Evolutionary conservation across 2,329 filamentous ascomycete genomes (phyloP).

Genomic region (Ascochyta koolunga): DNA sequence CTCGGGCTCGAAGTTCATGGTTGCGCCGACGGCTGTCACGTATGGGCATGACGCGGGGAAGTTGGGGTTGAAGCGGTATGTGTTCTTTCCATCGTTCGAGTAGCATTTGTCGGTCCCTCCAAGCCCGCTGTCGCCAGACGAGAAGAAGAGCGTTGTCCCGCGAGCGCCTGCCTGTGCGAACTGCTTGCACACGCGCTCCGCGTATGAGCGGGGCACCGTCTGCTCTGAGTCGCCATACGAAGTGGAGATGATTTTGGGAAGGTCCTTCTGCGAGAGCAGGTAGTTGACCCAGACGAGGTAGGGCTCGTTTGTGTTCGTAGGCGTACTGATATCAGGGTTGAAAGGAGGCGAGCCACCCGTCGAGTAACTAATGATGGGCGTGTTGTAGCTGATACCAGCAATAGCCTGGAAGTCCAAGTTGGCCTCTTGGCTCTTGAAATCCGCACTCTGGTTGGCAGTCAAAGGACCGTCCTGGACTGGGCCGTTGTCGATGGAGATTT

Average conservation of each 20-base stretch:
- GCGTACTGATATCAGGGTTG: slow-evolving; percentile 54
- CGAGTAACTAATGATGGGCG: slow-evolving; percentile 63
- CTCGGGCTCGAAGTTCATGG: slow-evolving; percentile 61
- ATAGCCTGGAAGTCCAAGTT: slow-evolving; percentile 70
- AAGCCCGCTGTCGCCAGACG: slow-evolving; percentile 67
- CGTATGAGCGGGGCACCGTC: slow-evolving; percentile 65
- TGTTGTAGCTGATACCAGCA: slow-evolving; percentile 60
- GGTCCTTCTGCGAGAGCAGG: slow-evolving; percentile 60
- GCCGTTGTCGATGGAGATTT: slow-evolving; percentile 63
- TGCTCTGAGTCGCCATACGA: slow-evolving; percentile 74
- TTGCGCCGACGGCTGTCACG: slow-evolving; percentile 70
- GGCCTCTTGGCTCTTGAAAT: slow-evolving; percentile 59
- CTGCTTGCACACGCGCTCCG: slow-evolving; percentile 65
- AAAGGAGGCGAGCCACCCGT: slow-evolving; percentile 64
- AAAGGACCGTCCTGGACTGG: slow-evolving; percentile 53
- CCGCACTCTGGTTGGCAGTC: slow-evolving; percentile 36
- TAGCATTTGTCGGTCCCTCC: slow-evolving; percentile 59
- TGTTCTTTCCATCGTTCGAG: slow-evolving; percentile 64
- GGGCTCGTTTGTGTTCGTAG: slow-evolving; percentile 68
- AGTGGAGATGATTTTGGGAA: slow-evolving; percentile 68
- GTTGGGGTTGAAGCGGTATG: slow-evolving; percentile 62
- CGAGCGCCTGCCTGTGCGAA: slow-evolving; percentile 71
- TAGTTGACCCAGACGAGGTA: slow-evolving; percentile 69
- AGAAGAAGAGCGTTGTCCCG: slow-evolving; percentile 69
- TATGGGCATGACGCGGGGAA: slow-evolving; percentile 74